A percentile compares a stretch with the other conserved stretches of the same genome.
Conservation (phyloP, 352 stramenopile species). For the Globisporangium iwayamae region DNA sequence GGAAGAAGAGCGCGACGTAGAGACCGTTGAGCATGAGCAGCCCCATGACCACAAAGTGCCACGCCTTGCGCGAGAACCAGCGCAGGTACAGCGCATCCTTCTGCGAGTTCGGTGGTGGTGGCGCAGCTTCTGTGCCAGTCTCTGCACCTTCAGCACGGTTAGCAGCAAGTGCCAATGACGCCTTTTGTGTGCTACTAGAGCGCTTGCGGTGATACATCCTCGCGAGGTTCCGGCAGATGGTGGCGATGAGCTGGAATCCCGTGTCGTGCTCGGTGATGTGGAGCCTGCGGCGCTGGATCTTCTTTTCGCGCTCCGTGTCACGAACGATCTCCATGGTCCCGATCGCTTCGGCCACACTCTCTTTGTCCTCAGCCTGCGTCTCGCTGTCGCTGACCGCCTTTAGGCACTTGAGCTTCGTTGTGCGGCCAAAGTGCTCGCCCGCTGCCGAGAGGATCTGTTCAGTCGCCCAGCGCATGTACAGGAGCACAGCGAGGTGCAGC, state of each 20-base stretch:
- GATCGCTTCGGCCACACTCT: conserved; percentile 25
- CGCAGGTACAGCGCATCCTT: conserved; percentile 15
- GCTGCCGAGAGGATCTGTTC: conserved; percentile 26
- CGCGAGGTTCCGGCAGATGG: conserved; percentile 10
- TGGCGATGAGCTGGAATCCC: conserved; percentile 30
- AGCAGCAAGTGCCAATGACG: neutral
- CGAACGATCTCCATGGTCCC: conserved; percentile 23
- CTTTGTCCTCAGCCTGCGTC: conserved; percentile 10
- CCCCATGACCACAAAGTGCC: conserved; percentile 59
- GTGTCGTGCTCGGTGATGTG: conserved; percentile 18
- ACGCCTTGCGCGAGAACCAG: conserved; percentile 62
- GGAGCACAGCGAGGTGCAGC: conserved; percentile 30
- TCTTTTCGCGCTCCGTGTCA: conserved; percentile 9
- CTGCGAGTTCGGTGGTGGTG: neutral
- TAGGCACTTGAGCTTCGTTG: conserved; percentile 20
- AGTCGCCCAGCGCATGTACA: conserved; percentile 38
- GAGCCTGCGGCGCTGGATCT: neutral
- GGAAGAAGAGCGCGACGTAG: conserved; percentile 53
- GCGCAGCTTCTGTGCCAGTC: neutral
- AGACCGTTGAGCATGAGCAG: conserved; percentile 74
- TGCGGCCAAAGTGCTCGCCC: conserved; percentile 15
- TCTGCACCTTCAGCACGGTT: neutral
- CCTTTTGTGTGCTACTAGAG: neutral
- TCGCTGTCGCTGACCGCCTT: conserved; percentile 21
- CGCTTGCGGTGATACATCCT: neutral